Evolutionary conservation across 176 grass and related monocot genomes (phyloP).

Genomic region (Zoysia pacifica): DNA sequence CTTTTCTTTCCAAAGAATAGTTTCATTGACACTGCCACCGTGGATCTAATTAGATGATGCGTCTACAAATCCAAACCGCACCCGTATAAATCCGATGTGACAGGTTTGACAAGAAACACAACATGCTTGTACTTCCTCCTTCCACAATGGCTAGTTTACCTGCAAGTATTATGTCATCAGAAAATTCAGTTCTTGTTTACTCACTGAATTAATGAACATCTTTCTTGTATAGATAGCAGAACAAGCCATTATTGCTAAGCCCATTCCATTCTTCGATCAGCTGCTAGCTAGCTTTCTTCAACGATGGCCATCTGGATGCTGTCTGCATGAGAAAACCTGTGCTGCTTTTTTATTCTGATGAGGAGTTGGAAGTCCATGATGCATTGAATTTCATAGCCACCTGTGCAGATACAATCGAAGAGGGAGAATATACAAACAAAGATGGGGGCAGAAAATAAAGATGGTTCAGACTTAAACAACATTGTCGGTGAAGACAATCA

Average conservation of each 20-base stretch:
- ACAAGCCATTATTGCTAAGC: constrained; percentile 53
- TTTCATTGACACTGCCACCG: too few species aligned
- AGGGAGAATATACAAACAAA: background rate
- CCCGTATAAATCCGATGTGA: too few species aligned
- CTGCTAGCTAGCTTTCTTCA: constrained; percentile 39
- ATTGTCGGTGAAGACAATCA: constrained; percentile 30
- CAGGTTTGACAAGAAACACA: constrained; percentile 49
- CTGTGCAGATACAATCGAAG: constrained; percentile 12
- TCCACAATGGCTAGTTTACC: constrained; percentile 48
- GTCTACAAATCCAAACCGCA: too few species aligned
- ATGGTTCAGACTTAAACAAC: constrained; percentile 28
- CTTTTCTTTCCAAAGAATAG: too few species aligned
- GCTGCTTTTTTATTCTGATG: constrained; percentile 25
- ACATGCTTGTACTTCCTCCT: constrained; percentile 52
- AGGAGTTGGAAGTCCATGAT: constrained; percentile 41
- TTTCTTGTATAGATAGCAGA: constrained; percentile 49
- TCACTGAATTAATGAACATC: constrained; percentile 12
- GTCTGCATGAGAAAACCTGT: constrained; percentile 31
- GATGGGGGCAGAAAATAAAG: constrained; percentile 9
- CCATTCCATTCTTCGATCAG: constrained; percentile 54
- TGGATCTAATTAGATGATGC: too few species aligned
- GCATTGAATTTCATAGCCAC: constrained; percentile 36
- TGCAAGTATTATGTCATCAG: constrained; percentile 41
- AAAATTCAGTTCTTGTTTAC: constrained; percentile 19
- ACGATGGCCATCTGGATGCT: constrained; percentile 41